Evolutionary conservation across 2,329 filamentous ascomycete species (phyloP).

Genomic region (Zasmidium cellare): DNA sequence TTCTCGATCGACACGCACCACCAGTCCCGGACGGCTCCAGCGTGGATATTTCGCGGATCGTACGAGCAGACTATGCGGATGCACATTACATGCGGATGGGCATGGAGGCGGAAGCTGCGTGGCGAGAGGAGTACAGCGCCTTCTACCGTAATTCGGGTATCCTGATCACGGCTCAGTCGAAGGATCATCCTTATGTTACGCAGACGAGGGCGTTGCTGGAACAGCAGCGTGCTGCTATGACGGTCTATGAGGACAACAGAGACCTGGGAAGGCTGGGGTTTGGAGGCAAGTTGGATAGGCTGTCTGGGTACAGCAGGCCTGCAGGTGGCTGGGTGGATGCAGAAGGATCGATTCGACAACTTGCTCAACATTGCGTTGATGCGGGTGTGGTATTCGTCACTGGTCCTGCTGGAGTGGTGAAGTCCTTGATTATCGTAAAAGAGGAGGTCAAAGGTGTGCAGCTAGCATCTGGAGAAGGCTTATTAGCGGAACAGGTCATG

Average conservation of each 20-base stretch:
- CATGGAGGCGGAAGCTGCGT: not conserved
- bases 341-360: not conserved
- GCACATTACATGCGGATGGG: not conserved
- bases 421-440: not conserved
- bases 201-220: not conserved
- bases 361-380: not conserved
- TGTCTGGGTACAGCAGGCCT: not conserved
- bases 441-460: not conserved
- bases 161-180: not conserved
- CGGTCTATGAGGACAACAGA: not conserved
- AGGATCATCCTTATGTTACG: not conserved
- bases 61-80: not conserved
- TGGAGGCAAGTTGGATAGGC: not conserved
- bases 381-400: not conserved
- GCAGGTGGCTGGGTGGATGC: not conserved
- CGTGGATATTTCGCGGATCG: not conserved
- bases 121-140: not conserved
- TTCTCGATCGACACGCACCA: not conserved
- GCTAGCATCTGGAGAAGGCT: not conserved
- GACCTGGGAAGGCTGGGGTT: not conserved
- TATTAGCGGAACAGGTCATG: not conserved
- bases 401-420: not conserved
- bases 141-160: not conserved
- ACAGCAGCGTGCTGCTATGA: not conserved
- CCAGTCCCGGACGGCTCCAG: not conserved